A percentile compares a stretch with the other conserved stretches of the same genome.
These are phyloP conservation scores for Elsinoe australis DNA, from an alignment of 2,329 filamentous ascomycete species.

Conservation along the genomic window DNA sequence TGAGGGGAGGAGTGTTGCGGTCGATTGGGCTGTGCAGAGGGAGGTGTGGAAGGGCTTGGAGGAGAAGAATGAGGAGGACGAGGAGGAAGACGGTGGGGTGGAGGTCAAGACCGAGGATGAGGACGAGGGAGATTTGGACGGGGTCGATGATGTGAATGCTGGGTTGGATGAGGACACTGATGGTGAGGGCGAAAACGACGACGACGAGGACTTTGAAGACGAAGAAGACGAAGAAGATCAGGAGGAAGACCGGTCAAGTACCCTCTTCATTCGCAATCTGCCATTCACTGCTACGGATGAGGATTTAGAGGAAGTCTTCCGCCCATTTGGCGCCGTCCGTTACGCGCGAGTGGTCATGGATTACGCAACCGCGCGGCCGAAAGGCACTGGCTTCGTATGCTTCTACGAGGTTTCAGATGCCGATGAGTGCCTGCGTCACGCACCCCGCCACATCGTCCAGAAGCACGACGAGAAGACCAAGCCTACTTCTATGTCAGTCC, in stretches of 20 bases:
- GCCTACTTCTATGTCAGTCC: conserved; percentile 63
- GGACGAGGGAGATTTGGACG: conserved; percentile 31
- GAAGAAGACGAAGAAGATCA: conserved; percentile 37
- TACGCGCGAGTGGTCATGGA: conserved; percentile 92
- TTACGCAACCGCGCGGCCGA: conserved; percentile 72
- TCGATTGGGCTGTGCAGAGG: conserved; percentile 96
- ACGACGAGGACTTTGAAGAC: conserved; percentile 37
- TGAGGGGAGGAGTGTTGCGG: conserved; percentile 79
- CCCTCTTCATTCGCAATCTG: conserved; percentile 87
- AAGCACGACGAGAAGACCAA: conserved; percentile 25
- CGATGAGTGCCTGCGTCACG: conserved; percentile 64
- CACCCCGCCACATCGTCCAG: conserved; percentile 51
- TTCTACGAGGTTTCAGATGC: conserved; percentile 74
- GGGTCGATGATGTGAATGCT: conserved; percentile 37
- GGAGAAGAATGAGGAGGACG: conserved; percentile 30
- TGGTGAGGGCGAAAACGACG: conserved; percentile 35
- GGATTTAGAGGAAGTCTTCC: conserved; percentile 74
- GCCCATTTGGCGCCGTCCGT: conserved; percentile 75
- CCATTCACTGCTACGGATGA: conserved; percentile 84
- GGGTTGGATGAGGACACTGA: conserved; percentile 35
- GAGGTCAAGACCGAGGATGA: conserved; percentile 25
- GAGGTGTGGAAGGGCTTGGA: conserved; percentile 64
- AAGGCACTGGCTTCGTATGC: conserved; percentile 90
- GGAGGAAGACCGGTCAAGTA: conserved; percentile 58
- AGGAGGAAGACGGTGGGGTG: conserved; percentile 27